Evolutionary conservation across 1,139 yeast species (phyloP).

Genomic region (Suhomyces maxii): DNA sequence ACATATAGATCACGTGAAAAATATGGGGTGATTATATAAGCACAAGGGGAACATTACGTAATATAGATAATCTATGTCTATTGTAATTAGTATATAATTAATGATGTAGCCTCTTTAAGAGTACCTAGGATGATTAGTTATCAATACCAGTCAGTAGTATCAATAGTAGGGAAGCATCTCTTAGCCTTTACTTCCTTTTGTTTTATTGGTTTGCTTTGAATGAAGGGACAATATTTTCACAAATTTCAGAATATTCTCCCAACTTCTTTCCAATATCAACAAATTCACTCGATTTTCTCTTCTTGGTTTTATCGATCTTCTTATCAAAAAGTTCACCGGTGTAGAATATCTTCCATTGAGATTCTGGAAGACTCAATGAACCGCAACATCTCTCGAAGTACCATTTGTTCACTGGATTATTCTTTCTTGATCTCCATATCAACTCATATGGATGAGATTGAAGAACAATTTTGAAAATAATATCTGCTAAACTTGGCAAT

Average conservation of each 20-base stretch:
- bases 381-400: slow-evolving; percentile 90
- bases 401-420: slow-evolving; percentile 95
- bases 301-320: slow-evolving; percentile 28
- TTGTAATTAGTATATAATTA: neutral
- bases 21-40: neutral
- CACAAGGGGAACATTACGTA: neutral
- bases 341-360: slow-evolving; percentile 71
- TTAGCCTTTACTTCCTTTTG: neutral
- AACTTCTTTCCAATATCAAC: slow-evolving; percentile 33
- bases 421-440: slow-evolving; percentile 84
- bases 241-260: slow-evolving; percentile 28
- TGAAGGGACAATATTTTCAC: slow-evolving; percentile 38
- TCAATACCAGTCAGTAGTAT: neutral
- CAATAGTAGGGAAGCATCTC: neutral
- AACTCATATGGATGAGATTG: slow-evolving; percentile 71
- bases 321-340: slow-evolving; percentile 53
- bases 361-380: slow-evolving; percentile 50
- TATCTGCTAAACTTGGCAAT: slow-evolving; percentile 88
- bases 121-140: neutral
- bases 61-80: neutral
- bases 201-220: slow-evolving; percentile 21
- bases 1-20: neutral
- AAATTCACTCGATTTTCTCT: slow-evolving; percentile 16
- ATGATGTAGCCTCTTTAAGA: neutral
- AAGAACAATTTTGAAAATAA: slow-evolving; percentile 78